Evolutionary conservation across 1,284 basidiomycete species (phyloP).

Genomic region (Fomitopsis betulina): DNA sequence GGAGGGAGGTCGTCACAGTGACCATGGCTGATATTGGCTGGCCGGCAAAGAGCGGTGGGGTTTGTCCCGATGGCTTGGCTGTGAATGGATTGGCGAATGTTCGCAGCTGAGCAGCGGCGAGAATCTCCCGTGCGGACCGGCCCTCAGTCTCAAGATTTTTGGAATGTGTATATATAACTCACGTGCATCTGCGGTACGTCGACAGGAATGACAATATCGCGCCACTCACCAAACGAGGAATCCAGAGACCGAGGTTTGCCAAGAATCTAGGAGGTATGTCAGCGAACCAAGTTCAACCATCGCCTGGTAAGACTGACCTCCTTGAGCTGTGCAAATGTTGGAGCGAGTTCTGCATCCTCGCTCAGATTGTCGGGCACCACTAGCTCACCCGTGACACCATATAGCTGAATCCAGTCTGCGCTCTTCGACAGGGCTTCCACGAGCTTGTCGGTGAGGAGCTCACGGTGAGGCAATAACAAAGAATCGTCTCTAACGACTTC

Average conservation of each 20-base stretch:
- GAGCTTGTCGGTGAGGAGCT: conserved; percentile 41
- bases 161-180: conserved; percentile 23
- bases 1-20: conserved; percentile 64
- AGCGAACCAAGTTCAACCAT: background rate
- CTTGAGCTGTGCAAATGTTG: conserved; percentile 29
- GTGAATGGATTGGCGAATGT: conserved; percentile 36
- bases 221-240: conserved; percentile 41
- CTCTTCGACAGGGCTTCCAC: conserved; percentile 59
- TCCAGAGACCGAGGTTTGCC: conserved; percentile 35
- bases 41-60: conserved; percentile 64
- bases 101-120: conserved; percentile 61
- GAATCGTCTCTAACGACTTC: conserved; percentile 32
- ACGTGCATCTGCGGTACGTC: conserved; percentile 80
- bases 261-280: conserved; percentile 31
- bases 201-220: conserved; percentile 72
- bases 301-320: conserved; percentile 21
- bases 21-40: conserved; percentile 69
- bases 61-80: conserved; percentile 18
- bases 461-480: conserved; percentile 27
- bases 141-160: background rate
- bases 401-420: conserved; percentile 61
- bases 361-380: conserved; percentile 41
- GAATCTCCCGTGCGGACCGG: conserved; percentile 44
- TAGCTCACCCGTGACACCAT: conserved; percentile 65
- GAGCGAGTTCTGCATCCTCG: conserved; percentile 32